Evolutionary conservation across 2,329 filamentous ascomycete genomes (phyloP), one percentile per base, ranked within the genome.

Genomic region (Stachybotrys echinatus): DNA sequence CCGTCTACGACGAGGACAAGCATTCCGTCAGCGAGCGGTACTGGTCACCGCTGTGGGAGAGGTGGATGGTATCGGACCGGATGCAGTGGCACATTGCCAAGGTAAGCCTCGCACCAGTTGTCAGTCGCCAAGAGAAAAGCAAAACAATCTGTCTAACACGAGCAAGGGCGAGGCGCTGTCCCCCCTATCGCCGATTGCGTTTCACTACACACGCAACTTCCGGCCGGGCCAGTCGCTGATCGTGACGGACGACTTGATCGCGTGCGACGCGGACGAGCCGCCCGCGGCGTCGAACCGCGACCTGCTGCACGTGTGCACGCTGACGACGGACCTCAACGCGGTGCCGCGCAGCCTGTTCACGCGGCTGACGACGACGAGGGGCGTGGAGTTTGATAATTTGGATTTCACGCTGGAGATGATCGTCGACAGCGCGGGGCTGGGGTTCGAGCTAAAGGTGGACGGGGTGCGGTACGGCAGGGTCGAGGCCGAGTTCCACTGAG

Each of bases 41-140:
- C 62, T 92, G 87, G 87, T 87, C 83, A 56, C 87, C 86, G 6
- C 65, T 91, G 21, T 90, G 87, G 87, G 87, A 91, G 69, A 70
- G 87, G 45, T 91, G 86, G 87, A 91, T 90, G 87, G 87, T 92
- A 6, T 84, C 80, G 43, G 86, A 92, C 65, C 77, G 88, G 45
- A 91, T 92, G 87, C 86, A 90, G 68, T 92, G 88, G 88, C 87
- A 91, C 66, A 89, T 91, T 63, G 81, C 83, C 53, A 90, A 89
- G 78, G 85, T 84, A 59, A 40, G 38, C n/a, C 12, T 20, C 17
- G n/a, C 58, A 74, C 68, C 42, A 49, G 4, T 19, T 3, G 49
- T 42, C 3, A 49, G 27, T 10, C 14, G 14, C 5, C 5, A 5
- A 34, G 27, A 14, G 14, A 34, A 14, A 10, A 10, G 27, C 10